These are phyloP conservation scores for Ustilago bromivora DNA, from an alignment of 1,284 basidiomycete species.

Conservation along the genomic window DNA sequence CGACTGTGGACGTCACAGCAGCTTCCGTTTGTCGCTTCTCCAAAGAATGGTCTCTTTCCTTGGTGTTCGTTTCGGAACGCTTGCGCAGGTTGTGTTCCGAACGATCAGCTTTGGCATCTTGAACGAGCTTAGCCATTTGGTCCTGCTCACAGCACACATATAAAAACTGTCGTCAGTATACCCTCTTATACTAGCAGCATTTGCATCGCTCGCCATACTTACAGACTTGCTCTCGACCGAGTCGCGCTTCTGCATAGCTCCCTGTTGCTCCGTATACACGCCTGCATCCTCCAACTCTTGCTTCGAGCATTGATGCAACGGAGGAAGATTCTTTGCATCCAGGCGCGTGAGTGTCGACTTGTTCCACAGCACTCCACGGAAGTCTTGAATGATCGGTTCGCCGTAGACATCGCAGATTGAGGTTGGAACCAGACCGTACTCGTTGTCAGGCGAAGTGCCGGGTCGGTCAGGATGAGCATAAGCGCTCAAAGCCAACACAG, in stretches of 20 bases:
- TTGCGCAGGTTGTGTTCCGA: neutral
- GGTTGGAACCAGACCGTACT: constrained; percentile 23
- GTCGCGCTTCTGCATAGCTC: constrained; percentile 20
- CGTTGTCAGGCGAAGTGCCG: constrained; percentile 30
- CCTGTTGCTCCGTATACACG: neutral
- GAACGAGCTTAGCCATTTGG: neutral
- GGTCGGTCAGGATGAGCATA: constrained; percentile 28
- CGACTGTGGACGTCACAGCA: neutral
- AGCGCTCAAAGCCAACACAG: neutral
- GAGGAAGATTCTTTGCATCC: constrained; percentile 20
- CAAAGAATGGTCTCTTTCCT: neutral
- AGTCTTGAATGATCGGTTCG: constrained; percentile 24
- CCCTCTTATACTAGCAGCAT: neutral
- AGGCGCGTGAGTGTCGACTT: constrained; percentile 31
- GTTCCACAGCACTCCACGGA: constrained; percentile 33
- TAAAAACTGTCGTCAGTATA: neutral
- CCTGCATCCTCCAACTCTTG: constrained; percentile 13
- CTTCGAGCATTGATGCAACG: constrained; percentile 11
- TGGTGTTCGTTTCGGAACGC: neutral
- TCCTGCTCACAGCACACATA: neutral
- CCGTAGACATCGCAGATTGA: constrained; percentile 21
- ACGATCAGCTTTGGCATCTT: constrained; percentile 2
- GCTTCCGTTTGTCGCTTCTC: constrained; percentile 19
- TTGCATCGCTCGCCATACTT: neutral
- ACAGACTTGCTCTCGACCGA: neutral